These are phyloP conservation scores for Yarrowia divulgata DNA, from an alignment of 805 yeast genomes.

Conservation along the genomic window DNA sequence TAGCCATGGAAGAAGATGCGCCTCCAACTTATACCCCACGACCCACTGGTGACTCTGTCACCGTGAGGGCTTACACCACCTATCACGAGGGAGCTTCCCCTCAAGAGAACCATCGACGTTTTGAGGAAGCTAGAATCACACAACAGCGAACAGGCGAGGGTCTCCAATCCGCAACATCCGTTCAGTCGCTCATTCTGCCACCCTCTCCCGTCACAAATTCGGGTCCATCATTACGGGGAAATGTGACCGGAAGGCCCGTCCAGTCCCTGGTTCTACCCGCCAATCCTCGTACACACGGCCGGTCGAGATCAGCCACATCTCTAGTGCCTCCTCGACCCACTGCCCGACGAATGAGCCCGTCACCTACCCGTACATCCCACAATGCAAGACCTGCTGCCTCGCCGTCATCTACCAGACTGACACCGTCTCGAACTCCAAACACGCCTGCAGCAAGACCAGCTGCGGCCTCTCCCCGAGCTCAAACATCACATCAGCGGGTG, in stretches of 20 bases:
- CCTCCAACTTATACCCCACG: constrained; percentile 31
- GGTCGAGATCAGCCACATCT: constrained; percentile 8
- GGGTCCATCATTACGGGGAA: not conserved
- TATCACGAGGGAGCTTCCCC: constrained; percentile 37
- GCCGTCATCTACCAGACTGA: constrained; percentile 7
- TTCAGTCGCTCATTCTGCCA: constrained; percentile 20
- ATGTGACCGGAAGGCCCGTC: constrained; percentile 7
- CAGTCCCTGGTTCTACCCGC: constrained; percentile 14
- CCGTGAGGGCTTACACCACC: constrained; percentile 22
- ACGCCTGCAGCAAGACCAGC: constrained; percentile 14
- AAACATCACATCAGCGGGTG: not conserved
- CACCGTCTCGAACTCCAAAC: constrained; percentile 13
- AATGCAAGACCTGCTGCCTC: constrained; percentile 28
- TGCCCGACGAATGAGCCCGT: constrained; percentile 15
- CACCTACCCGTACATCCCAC: constrained; percentile 1
- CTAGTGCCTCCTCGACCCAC: constrained; percentile 15
- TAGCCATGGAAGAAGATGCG: constrained; percentile 29
- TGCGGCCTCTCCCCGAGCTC: not conserved
- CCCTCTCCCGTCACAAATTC: not conserved
- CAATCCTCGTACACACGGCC: not conserved
- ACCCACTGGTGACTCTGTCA: constrained; percentile 23
- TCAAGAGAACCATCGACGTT: constrained; percentile 23
- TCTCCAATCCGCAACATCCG: constrained; percentile 2
- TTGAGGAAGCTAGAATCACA: constrained; percentile 3
- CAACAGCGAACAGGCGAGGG: constrained; percentile 16